A percentile compares a stretch with the other conserved stretches of the same genome.
Conservation (phyloP, 495 filamentous ascomycete genomes). For the Aspergillus campestris region DNA sequence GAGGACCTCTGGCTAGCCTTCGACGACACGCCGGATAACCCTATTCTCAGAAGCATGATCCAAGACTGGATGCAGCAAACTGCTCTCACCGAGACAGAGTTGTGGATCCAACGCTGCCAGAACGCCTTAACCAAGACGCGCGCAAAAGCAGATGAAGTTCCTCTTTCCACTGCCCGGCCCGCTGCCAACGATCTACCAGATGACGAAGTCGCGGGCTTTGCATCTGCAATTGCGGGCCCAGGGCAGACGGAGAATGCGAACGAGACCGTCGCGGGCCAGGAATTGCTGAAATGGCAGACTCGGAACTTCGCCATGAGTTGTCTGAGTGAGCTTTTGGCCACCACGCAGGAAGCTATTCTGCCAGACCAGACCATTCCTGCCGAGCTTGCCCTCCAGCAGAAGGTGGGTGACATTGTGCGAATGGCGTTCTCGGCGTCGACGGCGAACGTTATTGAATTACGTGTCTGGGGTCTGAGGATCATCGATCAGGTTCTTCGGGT, state of each 20-base stretch:
- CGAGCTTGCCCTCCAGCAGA: conserved; percentile 66
- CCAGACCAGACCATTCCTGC: conserved; percentile 63
- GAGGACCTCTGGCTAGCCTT: conserved; percentile 87
- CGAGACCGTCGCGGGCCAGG: conserved; percentile 61
- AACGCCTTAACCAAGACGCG: conserved; percentile 81
- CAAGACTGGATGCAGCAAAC: conserved; percentile 89
- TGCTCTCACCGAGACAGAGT: conserved; percentile 60
- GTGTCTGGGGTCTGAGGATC: conserved; percentile 83
- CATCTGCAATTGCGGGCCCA: conserved; percentile 54
- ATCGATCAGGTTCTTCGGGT: conserved; percentile 83
- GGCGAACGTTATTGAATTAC: conserved; percentile 78
- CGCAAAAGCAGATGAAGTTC: conserved; percentile 45
- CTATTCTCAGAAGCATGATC: conserved; percentile 72
- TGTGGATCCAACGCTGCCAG: conserved; percentile 85
- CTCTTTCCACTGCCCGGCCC: conserved; percentile 40
- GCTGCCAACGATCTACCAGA: conserved; percentile 72
- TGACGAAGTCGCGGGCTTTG: conserved; percentile 94
- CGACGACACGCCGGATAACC: conserved; percentile 64
- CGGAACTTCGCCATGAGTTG: conserved; percentile 90
- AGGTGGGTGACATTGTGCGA: conserved; percentile 86
- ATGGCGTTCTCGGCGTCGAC: conserved; percentile 98
- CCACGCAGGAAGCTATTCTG: conserved; percentile 63
- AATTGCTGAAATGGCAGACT: conserved; percentile 91
- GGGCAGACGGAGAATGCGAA: conserved; percentile 54
- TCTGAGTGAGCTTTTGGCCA: conserved; percentile 71